A percentile compares a stretch with the other conserved stretches of the same genome.
Evolutionary conservation across 306 rosid genomes (phyloP).

Genomic region (Malus asiatica): DNA sequence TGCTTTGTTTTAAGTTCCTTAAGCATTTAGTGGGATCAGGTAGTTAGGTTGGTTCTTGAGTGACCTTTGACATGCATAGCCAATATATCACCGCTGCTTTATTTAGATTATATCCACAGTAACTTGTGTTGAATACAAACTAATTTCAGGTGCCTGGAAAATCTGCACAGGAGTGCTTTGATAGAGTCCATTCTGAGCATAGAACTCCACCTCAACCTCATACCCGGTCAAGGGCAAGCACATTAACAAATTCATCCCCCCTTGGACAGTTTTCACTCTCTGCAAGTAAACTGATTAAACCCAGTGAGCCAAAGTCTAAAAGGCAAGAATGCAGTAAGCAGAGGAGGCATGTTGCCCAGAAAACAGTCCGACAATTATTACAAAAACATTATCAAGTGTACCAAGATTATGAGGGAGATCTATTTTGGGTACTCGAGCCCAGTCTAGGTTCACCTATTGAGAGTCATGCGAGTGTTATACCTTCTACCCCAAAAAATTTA

Average conservation of each 20-base stretch:
- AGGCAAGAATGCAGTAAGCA: constrained; percentile 29
- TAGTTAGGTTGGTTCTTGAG: neutral
- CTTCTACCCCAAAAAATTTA: constrained; percentile 49
- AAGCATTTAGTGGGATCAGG: neutral
- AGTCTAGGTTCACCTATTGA: constrained; percentile 30
- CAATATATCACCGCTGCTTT: neutral
- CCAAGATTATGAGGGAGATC: constrained; percentile 49
- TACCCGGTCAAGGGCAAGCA: constrained; percentile 55
- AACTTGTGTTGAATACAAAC: constrained; percentile 12
- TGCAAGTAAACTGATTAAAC: constrained; percentile 58
- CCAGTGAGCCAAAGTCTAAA: constrained; percentile 25
- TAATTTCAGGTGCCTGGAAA: constrained; percentile 76
- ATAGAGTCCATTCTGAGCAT: constrained; percentile 52
- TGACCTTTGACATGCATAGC: neutral
- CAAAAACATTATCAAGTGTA: constrained; percentile 29
- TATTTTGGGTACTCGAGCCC: constrained; percentile 73
- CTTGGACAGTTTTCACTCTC: constrained; percentile 43
- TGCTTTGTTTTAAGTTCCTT: neutral
- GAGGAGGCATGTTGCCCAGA: constrained; percentile 38
- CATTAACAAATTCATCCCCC: constrained; percentile 34
- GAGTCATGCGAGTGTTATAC: constrained; percentile 25
- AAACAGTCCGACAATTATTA: constrained; percentile 44
- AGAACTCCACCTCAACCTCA: constrained; percentile 57
- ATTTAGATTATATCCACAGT: neutral
- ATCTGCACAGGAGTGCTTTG: constrained; percentile 86